Conservation (phyloP, 352 stramenopile species). For the Pythium vanterpoolii region DNA sequence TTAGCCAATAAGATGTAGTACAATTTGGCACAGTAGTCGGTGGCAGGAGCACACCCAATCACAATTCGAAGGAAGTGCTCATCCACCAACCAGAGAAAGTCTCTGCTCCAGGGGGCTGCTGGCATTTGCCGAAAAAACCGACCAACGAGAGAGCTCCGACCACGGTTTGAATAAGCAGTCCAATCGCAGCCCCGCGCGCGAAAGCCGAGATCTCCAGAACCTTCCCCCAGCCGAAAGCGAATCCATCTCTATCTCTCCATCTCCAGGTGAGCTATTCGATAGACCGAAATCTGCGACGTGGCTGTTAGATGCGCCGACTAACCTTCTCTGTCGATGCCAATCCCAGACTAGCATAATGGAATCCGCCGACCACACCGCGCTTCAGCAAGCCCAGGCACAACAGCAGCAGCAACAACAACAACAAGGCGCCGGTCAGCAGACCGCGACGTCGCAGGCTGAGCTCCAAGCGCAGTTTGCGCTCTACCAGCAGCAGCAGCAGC, state of each 20-base stretch:
- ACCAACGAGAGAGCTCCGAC: slow-evolving; percentile 34
- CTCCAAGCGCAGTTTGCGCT: slow-evolving; percentile 55
- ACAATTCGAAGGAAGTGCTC: slow-evolving; percentile 1
- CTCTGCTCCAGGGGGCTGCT: slow-evolving; percentile 4
- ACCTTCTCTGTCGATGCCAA: background rate
- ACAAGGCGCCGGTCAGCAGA: slow-evolving; percentile 12
- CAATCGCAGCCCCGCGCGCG: slow-evolving; percentile 22
- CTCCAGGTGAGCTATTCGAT: background rate
- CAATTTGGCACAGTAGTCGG: slow-evolving; percentile 9
- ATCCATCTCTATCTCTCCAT: background rate
- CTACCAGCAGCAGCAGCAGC: slow-evolving; percentile 75
- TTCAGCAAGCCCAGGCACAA: slow-evolving; percentile 21
- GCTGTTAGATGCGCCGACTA: background rate
- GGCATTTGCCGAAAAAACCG: slow-evolving; percentile 45
- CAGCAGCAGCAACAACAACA: slow-evolving; percentile 20
- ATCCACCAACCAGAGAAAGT: slow-evolving; percentile 40
- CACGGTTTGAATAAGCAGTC: slow-evolving; percentile 24
- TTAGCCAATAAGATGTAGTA: background rate
- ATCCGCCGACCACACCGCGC: slow-evolving; percentile 25
- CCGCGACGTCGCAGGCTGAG: slow-evolving; percentile 21
- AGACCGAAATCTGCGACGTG: slow-evolving; percentile 12
- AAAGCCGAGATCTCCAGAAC: background rate
- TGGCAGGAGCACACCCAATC: slow-evolving; percentile 40
- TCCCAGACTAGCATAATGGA: slow-evolving; percentile 13
- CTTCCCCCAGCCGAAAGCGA: background rate